Evolutionary conservation across 2,329 filamentous ascomycete genomes (phyloP), one percentile per base, ranked within the genome.

Genomic region (Venturia carpophila): DNA sequence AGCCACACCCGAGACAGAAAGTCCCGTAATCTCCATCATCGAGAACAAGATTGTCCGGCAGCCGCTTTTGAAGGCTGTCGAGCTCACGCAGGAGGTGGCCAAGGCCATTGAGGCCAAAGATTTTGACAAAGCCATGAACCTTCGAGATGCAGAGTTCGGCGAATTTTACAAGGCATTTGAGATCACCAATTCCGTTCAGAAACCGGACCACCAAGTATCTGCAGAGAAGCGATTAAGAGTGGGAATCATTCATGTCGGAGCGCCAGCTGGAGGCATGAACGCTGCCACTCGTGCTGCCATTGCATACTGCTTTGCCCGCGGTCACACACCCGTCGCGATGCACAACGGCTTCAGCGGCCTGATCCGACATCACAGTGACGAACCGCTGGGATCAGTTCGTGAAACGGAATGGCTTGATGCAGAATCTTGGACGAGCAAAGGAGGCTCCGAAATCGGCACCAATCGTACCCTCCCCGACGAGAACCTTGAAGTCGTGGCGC

Each of bases 41-140:
- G 94, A 99, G 80, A 97, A 97, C 83, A 96, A 99, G 80, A 97
- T 99, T 73, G 87, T 92, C 69, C 86, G 92, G 65, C 92, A 92
- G 71, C 89, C 92, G 24, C 80, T 99, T 34, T 89, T 97, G 80
- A 85, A 96, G 73, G 92, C 94, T 1, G 94, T 99, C 13, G 80
- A 84, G 60, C 85, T 92, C 72, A 99, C 94, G 37, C 88, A 97
- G 75, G 84, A 89, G 65, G 91, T 97, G 0, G 85, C 91, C 17
- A 84, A 84, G 69, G 89, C 90, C 41, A 96, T 99, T 66, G 84
- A 91, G 30, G 85, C 82, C 64, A 92, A 92, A 73, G 88, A 97
- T 70, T 99, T 97, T 73, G 87, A 89, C 43, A 85, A 81, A 67
- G 94, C 94, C 49, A 96, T 97, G 91, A 79, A 82, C 30, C 84